A percentile compares a stretch with the other conserved stretches of the same genome.
phyloP scores from a whole-genome alignment of 2,329 filamentous ascomycete species.

The Fusarium sp. region DNA sequence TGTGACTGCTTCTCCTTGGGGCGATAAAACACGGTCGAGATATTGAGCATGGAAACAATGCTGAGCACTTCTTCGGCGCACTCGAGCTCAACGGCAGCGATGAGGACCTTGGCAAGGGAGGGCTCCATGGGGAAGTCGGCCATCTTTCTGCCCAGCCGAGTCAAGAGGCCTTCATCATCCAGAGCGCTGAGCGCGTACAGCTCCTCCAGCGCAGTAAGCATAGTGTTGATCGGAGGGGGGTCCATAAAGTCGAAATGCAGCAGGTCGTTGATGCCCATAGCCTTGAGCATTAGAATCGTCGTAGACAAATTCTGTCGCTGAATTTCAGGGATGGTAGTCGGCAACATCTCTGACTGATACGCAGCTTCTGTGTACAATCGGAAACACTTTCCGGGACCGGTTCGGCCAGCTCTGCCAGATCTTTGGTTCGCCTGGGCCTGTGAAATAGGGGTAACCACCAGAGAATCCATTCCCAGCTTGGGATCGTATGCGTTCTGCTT shows the following conservation, averaged over 20 bases:
- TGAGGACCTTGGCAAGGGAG: conserved; percentile 88
- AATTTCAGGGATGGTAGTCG: conserved; percentile 95
- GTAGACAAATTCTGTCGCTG: conserved; percentile 92
- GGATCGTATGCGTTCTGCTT: conserved; percentile 98
- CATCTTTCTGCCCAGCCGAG: conserved; percentile 94
- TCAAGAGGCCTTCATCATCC: conserved; percentile 94
- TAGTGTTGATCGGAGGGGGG: conserved; percentile 95
- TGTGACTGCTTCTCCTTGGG: conserved; percentile 97
- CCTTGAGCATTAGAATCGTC: conserved; percentile 97
- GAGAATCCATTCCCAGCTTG: conserved; percentile 96
- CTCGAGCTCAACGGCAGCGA: conserved; percentile 85
- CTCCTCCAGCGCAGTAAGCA: conserved; percentile 95
- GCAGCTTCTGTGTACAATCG: conserved; percentile 94
- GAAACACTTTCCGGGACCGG: conserved; percentile 96
- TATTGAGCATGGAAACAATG: conserved; percentile 94
- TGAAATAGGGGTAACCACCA: conserved; percentile 95
- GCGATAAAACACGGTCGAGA: conserved; percentile 89
- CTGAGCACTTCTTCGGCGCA: conserved; percentile 95
- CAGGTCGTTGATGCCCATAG: conserved; percentile 98
- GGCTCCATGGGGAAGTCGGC: conserved; percentile 99
- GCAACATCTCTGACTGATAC: conserved; percentile 96
- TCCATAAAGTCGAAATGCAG: conserved; percentile 99
- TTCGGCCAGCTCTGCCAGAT: conserved; percentile 91
- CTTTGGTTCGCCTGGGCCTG: conserved; percentile 97
- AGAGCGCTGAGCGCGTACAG: conserved; percentile 91